A percentile compares a stretch with the other conserved stretches of the same genome.
These are phyloP conservation scores for Colletotrichum filicis DNA, from an alignment of 2,329 filamentous ascomycete species.

Conservation along the genomic window DNA sequence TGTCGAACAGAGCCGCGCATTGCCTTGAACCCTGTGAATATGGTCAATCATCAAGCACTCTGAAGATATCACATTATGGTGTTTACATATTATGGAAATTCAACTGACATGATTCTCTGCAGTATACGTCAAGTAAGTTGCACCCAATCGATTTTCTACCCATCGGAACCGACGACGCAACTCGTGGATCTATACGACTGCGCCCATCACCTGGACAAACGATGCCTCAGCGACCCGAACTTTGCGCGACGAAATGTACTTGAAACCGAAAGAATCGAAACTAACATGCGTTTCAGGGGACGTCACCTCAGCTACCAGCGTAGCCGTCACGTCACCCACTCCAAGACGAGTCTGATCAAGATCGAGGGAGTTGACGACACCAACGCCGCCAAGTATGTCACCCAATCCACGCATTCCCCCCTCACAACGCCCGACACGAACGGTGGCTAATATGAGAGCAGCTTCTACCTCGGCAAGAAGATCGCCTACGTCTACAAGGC, in stretches of 20 bases:
- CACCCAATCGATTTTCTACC: conserved; percentile 33
- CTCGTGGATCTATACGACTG: conserved; percentile 5
- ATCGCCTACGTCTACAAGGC: conserved; percentile 98
- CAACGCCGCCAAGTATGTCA: conserved; percentile 83
- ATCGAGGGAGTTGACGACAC: conserved; percentile 97
- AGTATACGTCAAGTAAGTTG: conserved; percentile 93
- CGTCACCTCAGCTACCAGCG: conserved; percentile 98
- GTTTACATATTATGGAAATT: conserved; percentile 15
- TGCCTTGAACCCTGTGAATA: background rate
- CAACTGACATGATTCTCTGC: conserved; percentile 49
- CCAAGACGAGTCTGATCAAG: conserved; percentile 94
- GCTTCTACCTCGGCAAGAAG: conserved; percentile 99
- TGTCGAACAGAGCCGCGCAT: conserved; percentile 3
- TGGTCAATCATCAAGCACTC: conserved; percentile 1
- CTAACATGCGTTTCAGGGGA: conserved; percentile 69
- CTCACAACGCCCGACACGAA: background rate
- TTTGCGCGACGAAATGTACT: background rate
- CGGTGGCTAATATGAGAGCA: conserved; percentile 45
- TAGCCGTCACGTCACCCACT: conserved; percentile 90
- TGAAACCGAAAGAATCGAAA: conserved; percentile 4
- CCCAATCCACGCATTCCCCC: background rate
- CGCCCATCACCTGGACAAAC: background rate
- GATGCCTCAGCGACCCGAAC: background rate
- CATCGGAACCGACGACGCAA: conserved; percentile 12
- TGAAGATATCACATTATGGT: background rate